Evolutionary conservation across 2,329 filamentous ascomycete species (phyloP).

Genomic region (Scytalidium lignicola): DNA sequence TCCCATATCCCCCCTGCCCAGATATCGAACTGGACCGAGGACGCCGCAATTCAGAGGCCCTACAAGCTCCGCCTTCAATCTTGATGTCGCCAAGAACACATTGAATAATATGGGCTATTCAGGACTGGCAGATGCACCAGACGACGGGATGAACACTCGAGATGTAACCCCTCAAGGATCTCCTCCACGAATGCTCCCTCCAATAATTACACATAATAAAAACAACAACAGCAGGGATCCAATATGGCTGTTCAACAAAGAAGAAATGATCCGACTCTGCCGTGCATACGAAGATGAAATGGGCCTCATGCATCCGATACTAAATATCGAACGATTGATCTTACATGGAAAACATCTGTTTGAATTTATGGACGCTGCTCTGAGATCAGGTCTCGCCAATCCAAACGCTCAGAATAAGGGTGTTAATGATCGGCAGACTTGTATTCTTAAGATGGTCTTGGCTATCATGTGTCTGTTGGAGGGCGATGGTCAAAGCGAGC

Average conservation of each 20-base stretch:
- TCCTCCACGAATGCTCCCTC: constrained; percentile 22
- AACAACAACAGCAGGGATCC: constrained; percentile 55
- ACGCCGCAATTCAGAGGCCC: constrained; percentile 72
- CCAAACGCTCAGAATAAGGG: constrained; percentile 29
- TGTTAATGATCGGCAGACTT: constrained; percentile 58
- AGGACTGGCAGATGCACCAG: constrained; percentile 48
- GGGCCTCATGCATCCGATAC: constrained; percentile 84
- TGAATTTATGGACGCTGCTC: constrained; percentile 65
- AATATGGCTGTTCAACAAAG: constrained; percentile 70
- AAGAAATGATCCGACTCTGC: constrained; percentile 76
- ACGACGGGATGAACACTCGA: constrained; percentile 54
- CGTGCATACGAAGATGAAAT: constrained; percentile 84
- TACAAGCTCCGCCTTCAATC: constrained; percentile 78
- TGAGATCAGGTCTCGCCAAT: constrained; percentile 53
- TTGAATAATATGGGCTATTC: constrained; percentile 86
- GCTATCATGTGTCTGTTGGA: constrained; percentile 50
- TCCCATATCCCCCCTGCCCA: constrained; percentile 15
- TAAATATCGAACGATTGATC: constrained; percentile 68
- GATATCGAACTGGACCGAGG: constrained; percentile 17
- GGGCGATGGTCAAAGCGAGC: constrained; percentile 50
- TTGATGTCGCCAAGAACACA: constrained; percentile 82
- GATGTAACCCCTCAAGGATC: constrained; percentile 42
- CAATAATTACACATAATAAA: constrained; percentile 10
- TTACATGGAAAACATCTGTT: constrained; percentile 65
- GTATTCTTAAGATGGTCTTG: constrained; percentile 77